A percentile compares a stretch with the other conserved stretches of the same genome.
These are phyloP conservation scores for Hyphopichia pseudoburtonii DNA, from an alignment of 1,139 yeast genomes.

Conservation along the genomic window DNA sequence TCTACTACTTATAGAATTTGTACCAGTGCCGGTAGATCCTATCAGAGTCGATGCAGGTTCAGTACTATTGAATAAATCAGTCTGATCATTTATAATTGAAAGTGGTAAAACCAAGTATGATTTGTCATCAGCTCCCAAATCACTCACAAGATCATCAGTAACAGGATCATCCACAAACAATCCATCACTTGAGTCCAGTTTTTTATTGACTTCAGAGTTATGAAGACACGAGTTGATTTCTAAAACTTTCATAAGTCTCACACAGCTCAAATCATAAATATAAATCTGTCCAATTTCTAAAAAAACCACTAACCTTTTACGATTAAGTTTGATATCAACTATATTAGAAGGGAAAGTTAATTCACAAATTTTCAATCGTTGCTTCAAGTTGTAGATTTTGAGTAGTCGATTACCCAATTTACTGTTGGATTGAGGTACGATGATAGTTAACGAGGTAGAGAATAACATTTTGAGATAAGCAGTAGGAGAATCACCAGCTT, in stretches of 20 bases:
- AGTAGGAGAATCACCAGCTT: slow-evolving; percentile 22
- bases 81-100: slow-evolving; percentile 24
- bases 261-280: slow-evolving; percentile 72
- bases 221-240: slow-evolving; percentile 37
- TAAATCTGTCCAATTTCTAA: slow-evolving; percentile 62
- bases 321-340: slow-evolving; percentile 60
- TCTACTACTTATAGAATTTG: neutral
- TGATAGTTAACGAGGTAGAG: slow-evolving; percentile 66
- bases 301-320: slow-evolving; percentile 63
- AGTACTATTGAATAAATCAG: slow-evolving; percentile 27
- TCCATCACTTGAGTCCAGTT: slow-evolving; percentile 2
- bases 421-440: slow-evolving; percentile 50
- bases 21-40: slow-evolving; percentile 6
- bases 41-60: slow-evolving; percentile 8
- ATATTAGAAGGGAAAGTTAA: slow-evolving; percentile 65
- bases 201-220: neutral
- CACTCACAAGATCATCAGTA: slow-evolving; percentile 41
- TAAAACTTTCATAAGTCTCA: slow-evolving; percentile 63
- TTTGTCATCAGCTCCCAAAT: slow-evolving; percentile 48
- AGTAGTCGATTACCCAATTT: slow-evolving; percentile 49
- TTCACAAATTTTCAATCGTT: slow-evolving; percentile 68
- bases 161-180: too few species aligned
- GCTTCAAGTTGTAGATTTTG: slow-evolving; percentile 66
- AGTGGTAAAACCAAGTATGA: slow-evolving; percentile 47
- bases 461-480: slow-evolving; percentile 60